Evolutionary conservation across 495 filamentous ascomycete genomes (phyloP).

Genomic region (Sporormia fimetaria): DNA sequence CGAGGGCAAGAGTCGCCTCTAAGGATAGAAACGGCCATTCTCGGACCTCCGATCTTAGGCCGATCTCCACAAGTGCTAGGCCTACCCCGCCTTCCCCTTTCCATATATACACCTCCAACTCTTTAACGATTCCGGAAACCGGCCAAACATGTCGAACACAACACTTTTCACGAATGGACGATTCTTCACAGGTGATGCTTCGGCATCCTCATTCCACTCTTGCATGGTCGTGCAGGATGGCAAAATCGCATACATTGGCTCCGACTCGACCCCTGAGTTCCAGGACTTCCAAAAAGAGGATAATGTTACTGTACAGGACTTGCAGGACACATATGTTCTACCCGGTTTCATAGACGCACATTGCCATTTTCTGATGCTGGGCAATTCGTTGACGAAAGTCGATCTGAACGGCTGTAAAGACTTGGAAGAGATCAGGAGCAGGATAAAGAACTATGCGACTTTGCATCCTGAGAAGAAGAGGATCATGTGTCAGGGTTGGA

Average conservation of each 20-base stretch:
- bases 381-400: constrained; percentile 47
- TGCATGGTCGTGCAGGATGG: no score
- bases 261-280: constrained; percentile 30
- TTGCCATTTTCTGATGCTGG: constrained; percentile 51
- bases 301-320: constrained; percentile 33
- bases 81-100: no score
- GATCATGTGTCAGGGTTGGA: constrained; percentile 50
- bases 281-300: constrained; percentile 29
- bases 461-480: constrained; percentile 40
- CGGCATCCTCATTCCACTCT: no score
- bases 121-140: no score
- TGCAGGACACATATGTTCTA: constrained; percentile 40
- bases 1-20: no score
- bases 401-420: constrained; percentile 43
- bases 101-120: no score
- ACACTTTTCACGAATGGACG: constrained; percentile 36
- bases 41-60: no score
- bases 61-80: no score
- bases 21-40: no score
- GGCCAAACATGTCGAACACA: no score
- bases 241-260: no score
- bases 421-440: constrained; percentile 42
- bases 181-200: constrained; percentile 36
- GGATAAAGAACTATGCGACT: constrained; percentile 41
- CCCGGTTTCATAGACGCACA: constrained; percentile 58